Conservation (phyloP, 2,329 filamentous ascomycete genomes). For the Curvularia eragrostidis region DNA sequence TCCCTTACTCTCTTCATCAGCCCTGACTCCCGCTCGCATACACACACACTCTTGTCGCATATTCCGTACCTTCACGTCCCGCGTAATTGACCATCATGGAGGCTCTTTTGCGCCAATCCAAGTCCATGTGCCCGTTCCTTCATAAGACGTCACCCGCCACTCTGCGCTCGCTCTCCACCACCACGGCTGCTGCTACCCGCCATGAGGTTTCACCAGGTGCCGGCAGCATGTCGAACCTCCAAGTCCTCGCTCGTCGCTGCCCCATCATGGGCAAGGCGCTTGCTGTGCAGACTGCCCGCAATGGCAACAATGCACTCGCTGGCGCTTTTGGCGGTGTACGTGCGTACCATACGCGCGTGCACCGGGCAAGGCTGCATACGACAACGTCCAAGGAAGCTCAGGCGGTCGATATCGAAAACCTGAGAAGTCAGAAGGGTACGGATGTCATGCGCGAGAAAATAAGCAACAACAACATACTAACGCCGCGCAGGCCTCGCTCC, state of each 20-base stretch:
- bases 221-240: slow-evolving; percentile 95
- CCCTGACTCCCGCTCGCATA: neutral
- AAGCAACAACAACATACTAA: slow-evolving; percentile 20
- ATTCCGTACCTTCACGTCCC: neutral
- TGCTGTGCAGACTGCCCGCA: slow-evolving; percentile 73
- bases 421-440: slow-evolving; percentile 53
- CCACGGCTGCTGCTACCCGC: slow-evolving; percentile 68
- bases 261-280: slow-evolving; percentile 99
- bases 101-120: slow-evolving; percentile 90
- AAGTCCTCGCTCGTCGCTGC: slow-evolving; percentile 91
- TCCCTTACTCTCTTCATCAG: slow-evolving; percentile 2
- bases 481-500: slow-evolving; percentile 34
- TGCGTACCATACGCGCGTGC: slow-evolving; percentile 58
- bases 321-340: slow-evolving; percentile 59
- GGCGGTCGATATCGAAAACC: slow-evolving; percentile 66
- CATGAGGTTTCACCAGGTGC: slow-evolving; percentile 77
- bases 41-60: neutral
- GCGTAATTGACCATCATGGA: slow-evolving; percentile 70
- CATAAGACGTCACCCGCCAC: slow-evolving; percentile 92
- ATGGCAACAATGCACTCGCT: slow-evolving; percentile 54
- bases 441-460: neutral
- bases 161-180: slow-evolving; percentile 84
- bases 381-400: slow-evolving; percentile 78
- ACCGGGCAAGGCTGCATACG: slow-evolving; percentile 81
- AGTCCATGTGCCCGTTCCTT: slow-evolving; percentile 96